phyloP scores from a whole-genome alignment of 768 basidiomycete genomes.

The Chlorophyllum brunneum region DNA sequence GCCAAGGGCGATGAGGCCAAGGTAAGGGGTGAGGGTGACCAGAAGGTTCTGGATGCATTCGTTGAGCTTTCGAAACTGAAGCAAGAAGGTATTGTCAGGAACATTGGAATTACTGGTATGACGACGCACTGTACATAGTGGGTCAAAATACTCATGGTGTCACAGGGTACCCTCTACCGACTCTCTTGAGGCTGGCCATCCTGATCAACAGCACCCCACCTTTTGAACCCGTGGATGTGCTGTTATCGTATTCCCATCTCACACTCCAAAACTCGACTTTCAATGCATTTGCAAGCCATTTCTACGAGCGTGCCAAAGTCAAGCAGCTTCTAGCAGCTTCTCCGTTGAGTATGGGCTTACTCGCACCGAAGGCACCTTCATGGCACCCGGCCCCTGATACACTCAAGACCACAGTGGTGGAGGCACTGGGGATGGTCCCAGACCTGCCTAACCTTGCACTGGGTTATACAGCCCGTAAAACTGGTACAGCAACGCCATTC shows the following conservation, averaged over 20 bases:
- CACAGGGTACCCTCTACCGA: constrained; percentile 76
- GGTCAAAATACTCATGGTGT: not conserved
- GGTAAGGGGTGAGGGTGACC: constrained; percentile 67
- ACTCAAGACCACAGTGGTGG: constrained; percentile 39
- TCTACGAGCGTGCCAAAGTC: constrained; percentile 62
- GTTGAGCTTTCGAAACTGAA: constrained; percentile 64
- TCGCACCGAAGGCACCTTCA: constrained; percentile 48
- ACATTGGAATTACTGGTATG: constrained; percentile 79
- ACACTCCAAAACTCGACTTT: constrained; percentile 69
- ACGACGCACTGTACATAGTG: not conserved
- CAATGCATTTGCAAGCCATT: constrained; percentile 48
- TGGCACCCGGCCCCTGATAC: constrained; percentile 77
- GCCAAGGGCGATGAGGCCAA: constrained; percentile 50
- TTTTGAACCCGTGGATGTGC: constrained; percentile 68
- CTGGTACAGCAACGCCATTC: constrained; percentile 50
- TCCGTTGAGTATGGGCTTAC: constrained; percentile 81
- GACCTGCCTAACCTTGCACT: constrained; percentile 66
- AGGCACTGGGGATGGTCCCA: constrained; percentile 32
- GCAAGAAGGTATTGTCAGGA: constrained; percentile 64
- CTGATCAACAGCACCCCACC: constrained; percentile 65
- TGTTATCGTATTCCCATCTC: constrained; percentile 81
- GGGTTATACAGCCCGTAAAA: constrained; percentile 60
- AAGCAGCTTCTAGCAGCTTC: constrained; percentile 72
- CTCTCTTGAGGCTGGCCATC: constrained; percentile 78
- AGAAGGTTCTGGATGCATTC: constrained; percentile 64